These are phyloP conservation scores for Apodospora peruviana DNA, from an alignment of 495 filamentous ascomycete genomes.

Conservation along the genomic window DNA sequence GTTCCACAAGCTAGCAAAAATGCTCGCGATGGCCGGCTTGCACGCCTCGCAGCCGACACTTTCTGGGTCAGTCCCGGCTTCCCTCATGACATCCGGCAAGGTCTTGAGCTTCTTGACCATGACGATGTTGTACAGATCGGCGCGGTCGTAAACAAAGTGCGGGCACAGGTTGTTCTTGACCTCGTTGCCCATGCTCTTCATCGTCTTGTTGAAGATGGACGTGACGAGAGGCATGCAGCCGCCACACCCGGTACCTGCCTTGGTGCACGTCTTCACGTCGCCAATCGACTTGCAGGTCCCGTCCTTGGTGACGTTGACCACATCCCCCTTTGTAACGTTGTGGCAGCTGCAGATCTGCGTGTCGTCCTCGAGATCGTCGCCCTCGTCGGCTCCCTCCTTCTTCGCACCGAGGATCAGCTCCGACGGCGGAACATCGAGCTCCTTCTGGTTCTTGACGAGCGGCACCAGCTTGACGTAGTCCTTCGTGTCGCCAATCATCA, in stretches of 20 bases:
- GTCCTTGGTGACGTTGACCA: constrained; percentile 67
- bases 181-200: constrained; percentile 86
- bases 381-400: constrained; percentile 66
- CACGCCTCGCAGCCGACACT: constrained; percentile 89
- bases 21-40: constrained; percentile 82
- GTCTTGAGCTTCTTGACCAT: constrained; percentile 74
- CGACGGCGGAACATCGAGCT: constrained; percentile 74
- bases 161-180: constrained; percentile 84
- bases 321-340: constrained; percentile 87
- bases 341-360: constrained; percentile 95
- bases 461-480: constrained; percentile 93
- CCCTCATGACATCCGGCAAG: constrained; percentile 76
- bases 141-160: constrained; percentile 82
- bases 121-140: constrained; percentile 87
- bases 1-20: constrained; percentile 82
- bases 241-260: constrained; percentile 90
- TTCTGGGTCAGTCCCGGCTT: constrained; percentile 65
- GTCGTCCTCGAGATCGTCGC: constrained; percentile 58
- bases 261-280: constrained; percentile 89
- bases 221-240: constrained; percentile 92
- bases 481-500: constrained; percentile 97
- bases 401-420: constrained; percentile 85
- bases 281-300: constrained; percentile 81
- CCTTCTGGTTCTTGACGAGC: constrained; percentile 86
- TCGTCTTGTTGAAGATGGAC: constrained; percentile 88